These are phyloP conservation scores for Penstemon newberryi DNA, from an alignment of 257 asterid species.

Conservation along the genomic window DNA sequence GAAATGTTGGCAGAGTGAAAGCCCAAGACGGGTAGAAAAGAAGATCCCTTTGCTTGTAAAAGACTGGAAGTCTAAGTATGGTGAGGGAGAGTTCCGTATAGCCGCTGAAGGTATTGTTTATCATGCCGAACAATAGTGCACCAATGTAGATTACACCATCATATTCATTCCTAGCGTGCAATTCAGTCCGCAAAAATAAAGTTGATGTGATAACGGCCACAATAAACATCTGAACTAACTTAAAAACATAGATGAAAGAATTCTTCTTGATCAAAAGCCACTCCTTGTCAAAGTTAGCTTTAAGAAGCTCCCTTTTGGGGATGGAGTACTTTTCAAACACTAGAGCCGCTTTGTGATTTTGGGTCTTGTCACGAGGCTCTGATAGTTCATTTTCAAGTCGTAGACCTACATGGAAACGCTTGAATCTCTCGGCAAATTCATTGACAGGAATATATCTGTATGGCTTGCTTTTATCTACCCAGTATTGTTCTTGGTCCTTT, in stretches of 20 bases:
- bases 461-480: constrained; percentile 50
- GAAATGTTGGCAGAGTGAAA: constrained; percentile 51
- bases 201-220: constrained; percentile 59
- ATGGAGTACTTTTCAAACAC: constrained; percentile 49
- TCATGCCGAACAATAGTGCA: constrained; percentile 49
- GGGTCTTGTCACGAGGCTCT: constrained; percentile 39
- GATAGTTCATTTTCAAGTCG: constrained; percentile 57
- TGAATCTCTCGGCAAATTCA: constrained; percentile 49
- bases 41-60: constrained; percentile 63
- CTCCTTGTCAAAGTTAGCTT: constrained; percentile 64
- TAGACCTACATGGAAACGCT: constrained; percentile 55
- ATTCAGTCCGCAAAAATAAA: constrained; percentile 45
- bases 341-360: constrained; percentile 55
- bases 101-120: constrained; percentile 58
- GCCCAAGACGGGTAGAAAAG: constrained; percentile 70
- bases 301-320: constrained; percentile 51
- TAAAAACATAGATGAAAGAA: constrained; percentile 64
- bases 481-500: constrained; percentile 73
- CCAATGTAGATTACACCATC: constrained; percentile 57
- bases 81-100: constrained; percentile 54
- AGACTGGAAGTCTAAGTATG: constrained; percentile 61
- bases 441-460: constrained; percentile 45
- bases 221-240: constrained; percentile 58
- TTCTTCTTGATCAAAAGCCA: constrained; percentile 70
- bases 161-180: constrained; percentile 46